Base-by-base conservation (phyloP, 2,329 filamentous ascomycete genomes). In the Penicillium sp. region DNA sequence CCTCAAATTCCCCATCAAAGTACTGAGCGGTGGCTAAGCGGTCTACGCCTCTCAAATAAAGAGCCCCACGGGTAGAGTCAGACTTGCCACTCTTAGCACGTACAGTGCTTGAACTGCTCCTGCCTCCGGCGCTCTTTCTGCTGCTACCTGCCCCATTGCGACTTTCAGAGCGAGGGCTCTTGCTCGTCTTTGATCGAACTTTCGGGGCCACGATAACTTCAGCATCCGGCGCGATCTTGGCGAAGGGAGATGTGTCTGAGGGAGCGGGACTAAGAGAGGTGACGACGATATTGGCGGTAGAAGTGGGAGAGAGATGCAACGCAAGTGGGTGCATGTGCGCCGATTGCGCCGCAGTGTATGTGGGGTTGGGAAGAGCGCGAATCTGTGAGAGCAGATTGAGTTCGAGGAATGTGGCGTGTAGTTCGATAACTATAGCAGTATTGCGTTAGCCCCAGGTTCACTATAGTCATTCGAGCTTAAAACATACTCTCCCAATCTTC, bases 191-290 rank as follows among this genome's bases (percentile, higher is more conserved):
- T 35, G 87, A 79, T 47, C 92, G 82, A 22, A 86, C 87, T 73
- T 99, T 99, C 0, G 93, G 93, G 3, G 93, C 93, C 52, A 99
- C 93, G 57, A 97, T 95, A 41, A 99, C 91, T 71, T 99, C 93
- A 18, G 92, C 92, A 66, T 97, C 90, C 0, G 91, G 88, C 0
- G 89, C 87, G 42, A 99, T 88, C 70, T 96, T 97, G 22, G 88
- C 89, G 66, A 99, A 99, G 0, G 88, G 79, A 1, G 82, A 79
- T 41, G 84, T 81, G 2, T 81, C 75, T 1, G 87, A 70, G 3
- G 84, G 83, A 0, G 83, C 76, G 1, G 93, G 93, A 1, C 86
- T 83, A n/a, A 99, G 76, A 1, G 89, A 90, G 6, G 89, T 83
- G 8, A 97, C 81, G 48, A 84, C 84, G 54, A 99, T 90, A 64